A percentile compares a stretch with the other conserved stretches of the same genome.
phyloP scores from a whole-genome alignment of 192 early-diverging fungal species.

The Linnemannia zychae region DNA sequence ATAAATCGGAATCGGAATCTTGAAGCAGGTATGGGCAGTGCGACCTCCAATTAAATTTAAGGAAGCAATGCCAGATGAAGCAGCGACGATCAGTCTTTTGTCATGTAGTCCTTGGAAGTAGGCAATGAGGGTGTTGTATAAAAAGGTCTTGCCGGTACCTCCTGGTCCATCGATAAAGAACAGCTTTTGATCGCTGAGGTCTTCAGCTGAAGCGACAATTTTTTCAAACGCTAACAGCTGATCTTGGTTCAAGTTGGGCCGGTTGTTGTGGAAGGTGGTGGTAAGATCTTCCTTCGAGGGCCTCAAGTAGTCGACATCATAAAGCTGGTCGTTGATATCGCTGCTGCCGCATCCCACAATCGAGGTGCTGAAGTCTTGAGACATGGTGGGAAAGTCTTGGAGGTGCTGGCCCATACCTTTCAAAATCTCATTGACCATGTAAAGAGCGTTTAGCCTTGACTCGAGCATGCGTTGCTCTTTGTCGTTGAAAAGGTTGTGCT shows the following conservation, averaged over 20 bases:
- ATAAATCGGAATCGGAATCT: constrained; percentile 33
- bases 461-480: too few relatives aligned
- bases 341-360: too few relatives aligned
- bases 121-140: constrained; percentile 40
- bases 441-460: too few relatives aligned
- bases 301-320: too few relatives aligned
- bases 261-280: neutral
- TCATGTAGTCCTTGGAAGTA: neutral
- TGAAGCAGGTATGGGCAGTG: constrained; percentile 52
- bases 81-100: constrained; percentile 27
- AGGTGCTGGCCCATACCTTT: too few relatives aligned
- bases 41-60: constrained; percentile 33
- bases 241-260: neutral
- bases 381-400: too few relatives aligned
- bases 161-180: constrained; percentile 57
- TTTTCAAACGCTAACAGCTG: constrained; percentile 8
- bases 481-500: too few relatives aligned
- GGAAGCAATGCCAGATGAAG: constrained; percentile 48
- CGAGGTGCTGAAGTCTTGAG: too few relatives aligned
- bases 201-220: neutral
- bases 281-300: neutral
- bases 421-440: too few relatives aligned
- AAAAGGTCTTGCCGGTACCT: constrained; percentile 51
- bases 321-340: too few relatives aligned
- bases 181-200: neutral